Evolutionary conservation across 78 protist species (phyloP).

Genomic region (Bodo saltans): DNA sequence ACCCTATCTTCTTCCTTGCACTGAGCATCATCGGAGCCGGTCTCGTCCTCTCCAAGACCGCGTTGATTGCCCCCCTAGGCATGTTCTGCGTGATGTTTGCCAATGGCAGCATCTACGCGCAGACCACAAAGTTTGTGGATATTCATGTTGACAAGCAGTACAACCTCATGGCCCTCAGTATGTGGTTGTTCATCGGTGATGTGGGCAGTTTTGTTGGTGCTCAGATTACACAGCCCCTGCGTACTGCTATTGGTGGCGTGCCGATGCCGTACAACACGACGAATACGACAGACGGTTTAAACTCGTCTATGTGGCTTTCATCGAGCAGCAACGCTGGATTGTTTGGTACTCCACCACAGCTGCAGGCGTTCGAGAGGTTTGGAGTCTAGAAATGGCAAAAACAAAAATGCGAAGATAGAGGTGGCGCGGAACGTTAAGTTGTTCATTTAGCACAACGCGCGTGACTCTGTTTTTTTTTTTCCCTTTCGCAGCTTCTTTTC

Average conservation of each 20-base stretch:
- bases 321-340: too few species aligned
- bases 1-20: not conserved
- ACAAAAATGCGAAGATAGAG: too few species aligned
- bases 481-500: too few species aligned
- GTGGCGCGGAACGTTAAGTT: too few species aligned
- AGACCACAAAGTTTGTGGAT: not conserved
- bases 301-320: too few species aligned
- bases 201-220: not conserved
- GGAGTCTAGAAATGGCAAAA: too few species aligned
- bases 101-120: not conserved
- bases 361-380: too few species aligned
- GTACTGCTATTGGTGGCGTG: not conserved
- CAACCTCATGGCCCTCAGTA: not conserved
- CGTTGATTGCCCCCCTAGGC: not conserved
- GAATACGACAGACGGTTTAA: too few species aligned
- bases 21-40: not conserved
- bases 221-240: not conserved
- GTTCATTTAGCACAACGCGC: too few species aligned
- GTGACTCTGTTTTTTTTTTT: too few species aligned
- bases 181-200: not conserved
- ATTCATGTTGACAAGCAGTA: not conserved
- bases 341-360: too few species aligned
- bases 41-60: not conserved
- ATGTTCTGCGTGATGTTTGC: not conserved
- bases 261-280: too few species aligned